Conservation (phyloP, 1,284 basidiomycete genomes). For the Microbotryomycetes sp. region DNA sequence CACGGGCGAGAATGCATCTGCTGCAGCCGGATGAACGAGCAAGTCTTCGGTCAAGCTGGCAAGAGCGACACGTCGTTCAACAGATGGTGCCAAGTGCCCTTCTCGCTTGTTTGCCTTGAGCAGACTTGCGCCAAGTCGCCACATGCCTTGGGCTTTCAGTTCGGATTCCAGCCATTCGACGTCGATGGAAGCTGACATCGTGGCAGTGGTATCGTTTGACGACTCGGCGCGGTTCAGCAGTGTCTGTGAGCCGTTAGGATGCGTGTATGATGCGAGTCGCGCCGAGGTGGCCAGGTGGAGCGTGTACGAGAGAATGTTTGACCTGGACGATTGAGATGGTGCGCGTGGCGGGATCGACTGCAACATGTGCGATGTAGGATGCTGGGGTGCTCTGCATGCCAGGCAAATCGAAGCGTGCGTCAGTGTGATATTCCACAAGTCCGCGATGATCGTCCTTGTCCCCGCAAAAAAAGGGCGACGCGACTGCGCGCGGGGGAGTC, state of each 20-base stretch:
- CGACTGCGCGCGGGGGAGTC: neutral
- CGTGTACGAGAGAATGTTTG: conserved; percentile 32
- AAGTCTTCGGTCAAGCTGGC: conserved; percentile 19
- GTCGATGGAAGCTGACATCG: conserved; percentile 3
- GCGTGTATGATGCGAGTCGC: conserved; percentile 23
- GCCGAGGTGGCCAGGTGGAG: conserved; percentile 28
- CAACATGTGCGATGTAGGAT: conserved; percentile 26
- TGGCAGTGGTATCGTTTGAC: neutral
- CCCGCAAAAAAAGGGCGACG: too few relatives aligned
- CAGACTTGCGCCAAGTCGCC: conserved; percentile 22
- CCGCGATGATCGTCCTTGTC: neutral
- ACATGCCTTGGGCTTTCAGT: conserved; percentile 28
- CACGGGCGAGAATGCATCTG: conserved; percentile 12
- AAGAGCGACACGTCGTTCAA: conserved; percentile 22
- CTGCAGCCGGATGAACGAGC: conserved; percentile 15
- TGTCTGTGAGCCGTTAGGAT: conserved; percentile 10
- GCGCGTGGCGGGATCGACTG: conserved; percentile 32
- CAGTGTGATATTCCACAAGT: neutral
- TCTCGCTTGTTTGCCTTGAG: conserved; percentile 6
- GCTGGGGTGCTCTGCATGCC: conserved; percentile 24
- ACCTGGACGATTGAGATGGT: conserved; percentile 28
- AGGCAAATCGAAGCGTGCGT: neutral
- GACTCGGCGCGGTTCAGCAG: conserved; percentile 23
- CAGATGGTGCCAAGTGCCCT: conserved; percentile 14
- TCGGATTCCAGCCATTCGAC: conserved; percentile 21